These are phyloP conservation scores for Xeromyces bisporus DNA, from an alignment of 495 filamentous ascomycete species.

Conservation along the genomic window DNA sequence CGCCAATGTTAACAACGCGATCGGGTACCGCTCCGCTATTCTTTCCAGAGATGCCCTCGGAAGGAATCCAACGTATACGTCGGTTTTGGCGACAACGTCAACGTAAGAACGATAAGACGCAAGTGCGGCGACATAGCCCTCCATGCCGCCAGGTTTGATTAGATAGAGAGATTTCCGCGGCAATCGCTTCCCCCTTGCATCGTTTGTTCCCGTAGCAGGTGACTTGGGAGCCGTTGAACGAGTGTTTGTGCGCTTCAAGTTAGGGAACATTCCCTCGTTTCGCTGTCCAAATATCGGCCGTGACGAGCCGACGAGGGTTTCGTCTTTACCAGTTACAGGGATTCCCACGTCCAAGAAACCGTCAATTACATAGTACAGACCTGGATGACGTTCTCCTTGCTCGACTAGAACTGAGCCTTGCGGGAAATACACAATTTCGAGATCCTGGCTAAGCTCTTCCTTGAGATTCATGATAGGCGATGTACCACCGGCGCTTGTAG, in stretches of 20 bases:
- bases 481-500: slow-evolving; percentile 35
- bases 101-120: slow-evolving; percentile 93
- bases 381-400: slow-evolving; percentile 88
- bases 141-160: slow-evolving; percentile 88
- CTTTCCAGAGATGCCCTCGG: slow-evolving; percentile 73
- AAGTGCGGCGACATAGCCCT: slow-evolving; percentile 83
- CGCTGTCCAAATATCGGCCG: slow-evolving; percentile 13
- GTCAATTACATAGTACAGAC: slow-evolving; percentile 94
- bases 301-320: slow-evolving; percentile 22
- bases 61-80: slow-evolving; percentile 95
- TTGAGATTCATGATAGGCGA: slow-evolving; percentile 41
- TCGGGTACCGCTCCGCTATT: slow-evolving; percentile 80
- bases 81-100: slow-evolving; percentile 91
- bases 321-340: slow-evolving; percentile 37
- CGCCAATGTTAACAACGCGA: slow-evolving; percentile 85
- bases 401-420: slow-evolving; percentile 93
- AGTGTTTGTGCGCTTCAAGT: slow-evolving; percentile 32
- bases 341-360: slow-evolving; percentile 89
- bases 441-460: slow-evolving; percentile 67
- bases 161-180: slow-evolving; percentile 63
- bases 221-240: slow-evolving; percentile 26
- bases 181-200: slow-evolving; percentile 31
- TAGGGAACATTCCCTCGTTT: slow-evolving; percentile 29
- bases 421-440: slow-evolving; percentile 97
- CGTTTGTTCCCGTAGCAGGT: slow-evolving; percentile 14